Evolutionary conservation across 768 basidiomycete species (phyloP), one percentile per base, ranked within the genome.

Genomic region (Exsudoporus frostii): DNA sequence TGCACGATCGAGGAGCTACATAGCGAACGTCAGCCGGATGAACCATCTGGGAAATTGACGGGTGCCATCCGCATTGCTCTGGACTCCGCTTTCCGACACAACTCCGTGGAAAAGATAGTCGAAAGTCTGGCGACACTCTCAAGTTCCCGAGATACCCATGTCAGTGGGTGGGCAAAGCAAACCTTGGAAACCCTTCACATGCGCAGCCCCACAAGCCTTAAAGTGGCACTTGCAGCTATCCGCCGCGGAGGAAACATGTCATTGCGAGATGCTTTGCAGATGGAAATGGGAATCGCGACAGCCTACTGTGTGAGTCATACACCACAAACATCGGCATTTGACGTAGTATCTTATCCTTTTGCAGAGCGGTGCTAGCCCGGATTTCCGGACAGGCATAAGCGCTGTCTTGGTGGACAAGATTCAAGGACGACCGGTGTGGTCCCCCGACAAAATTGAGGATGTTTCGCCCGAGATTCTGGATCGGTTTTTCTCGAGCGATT

Each of bases 181-280:
- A 92, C 93, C 4, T 69, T 90, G 52, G 72, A 75, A 14, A 73
- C 74, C 30, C 72, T 99, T 52, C 74, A 81, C 37, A 58, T 79
- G 59, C 82, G 92, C 38, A 94, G 93, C 71, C 96, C 96, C 11
- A 97, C 95, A 1, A 94, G 92, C 61, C 77, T 98, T 59, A 91
- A 90, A 67, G 88, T 98, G 33, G 82, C 95, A n/a, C 76, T 98
- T 20, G 73, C 79, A 60, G 90, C 91, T 1, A 80, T 94, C 50
- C 83, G 88, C 43, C 73, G 74, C 53, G 94, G 92, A n/a, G 81
- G 76, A 61, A 71, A 72, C 2, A 70, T 85, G 76, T 66, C 78
- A 2, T 74, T 98, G 37, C 73, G 77, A 6, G 77, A 88, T 52
- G 83, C 82, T 1, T 74, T 98, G 54, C 74, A 87, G 58, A 92